These are phyloP conservation scores for Symmetrospora coprosmae DNA, from an alignment of 768 basidiomycete species.

Conservation along the genomic window DNA sequence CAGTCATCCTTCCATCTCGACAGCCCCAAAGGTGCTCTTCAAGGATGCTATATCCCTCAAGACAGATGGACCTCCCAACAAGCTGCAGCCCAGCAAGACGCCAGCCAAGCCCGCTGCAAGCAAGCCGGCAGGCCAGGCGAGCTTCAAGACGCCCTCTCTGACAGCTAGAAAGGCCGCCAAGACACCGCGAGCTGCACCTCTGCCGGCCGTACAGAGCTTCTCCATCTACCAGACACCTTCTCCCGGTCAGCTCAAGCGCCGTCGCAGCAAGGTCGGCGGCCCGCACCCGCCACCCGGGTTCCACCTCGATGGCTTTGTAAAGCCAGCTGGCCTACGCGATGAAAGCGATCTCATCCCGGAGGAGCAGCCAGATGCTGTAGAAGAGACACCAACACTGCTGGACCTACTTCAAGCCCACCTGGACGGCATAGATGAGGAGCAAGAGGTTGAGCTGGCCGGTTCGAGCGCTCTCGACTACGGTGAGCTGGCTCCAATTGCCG, in stretches of 20 bases:
- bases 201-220: too few species aligned
- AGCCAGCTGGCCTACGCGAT: neutral
- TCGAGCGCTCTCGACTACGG: neutral
- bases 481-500: neutral
- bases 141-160: too few species aligned
- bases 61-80: too few species aligned
- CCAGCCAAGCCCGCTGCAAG: too few species aligned
- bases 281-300: too few species aligned
- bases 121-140: too few species aligned
- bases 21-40: neutral
- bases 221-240: conserved; percentile 16
- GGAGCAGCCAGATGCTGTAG: neutral
- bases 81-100: too few species aligned
- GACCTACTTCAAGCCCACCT: neutral
- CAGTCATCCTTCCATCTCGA: too few species aligned
- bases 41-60: too few species aligned
- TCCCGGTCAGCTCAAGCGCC: neutral
- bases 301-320: neutral
- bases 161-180: too few species aligned
- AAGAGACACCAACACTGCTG: neutral
- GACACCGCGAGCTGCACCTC: too few species aligned
- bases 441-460: neutral
- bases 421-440: neutral
- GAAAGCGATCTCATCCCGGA: neutral
- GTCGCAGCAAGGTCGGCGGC: neutral